A percentile compares a stretch with the other conserved stretches of the same genome.
Conservation (phyloP, 1,139 yeast species). For the Suhomyces chickasaworum region DNA sequence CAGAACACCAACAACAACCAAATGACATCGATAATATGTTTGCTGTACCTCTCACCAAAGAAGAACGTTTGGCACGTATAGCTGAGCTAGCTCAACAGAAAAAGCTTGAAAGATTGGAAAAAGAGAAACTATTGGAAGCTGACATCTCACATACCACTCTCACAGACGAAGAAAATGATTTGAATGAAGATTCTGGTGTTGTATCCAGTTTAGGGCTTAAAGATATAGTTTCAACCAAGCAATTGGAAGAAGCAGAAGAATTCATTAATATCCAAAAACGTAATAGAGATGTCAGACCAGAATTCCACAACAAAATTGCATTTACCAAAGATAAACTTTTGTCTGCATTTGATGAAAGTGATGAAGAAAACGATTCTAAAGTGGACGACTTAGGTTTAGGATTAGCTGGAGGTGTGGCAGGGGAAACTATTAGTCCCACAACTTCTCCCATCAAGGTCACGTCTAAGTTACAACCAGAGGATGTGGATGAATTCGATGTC, state of each 20-base stretch:
- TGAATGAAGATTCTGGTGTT: constrained; percentile 26
- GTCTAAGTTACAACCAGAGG: background rate
- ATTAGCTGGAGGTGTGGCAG: no score
- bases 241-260: constrained; percentile 37
- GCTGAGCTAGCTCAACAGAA: constrained; percentile 27
- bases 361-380: constrained; percentile 22
- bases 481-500: constrained; percentile 23
- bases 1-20: background rate
- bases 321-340: constrained; percentile 39
- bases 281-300: constrained; percentile 35
- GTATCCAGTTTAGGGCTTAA: constrained; percentile 20
- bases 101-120: constrained; percentile 24
- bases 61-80: constrained; percentile 27
- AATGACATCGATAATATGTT: background rate
- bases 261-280: constrained; percentile 42
- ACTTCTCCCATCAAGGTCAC: constrained; percentile 37
- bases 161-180: constrained; percentile 47
- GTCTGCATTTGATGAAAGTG: constrained; percentile 37
- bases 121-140: constrained; percentile 29
- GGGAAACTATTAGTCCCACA: constrained; percentile 29
- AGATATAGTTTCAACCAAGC: constrained; percentile 26
- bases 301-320: constrained; percentile 29
- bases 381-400: constrained; percentile 15
- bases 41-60: constrained; percentile 18
- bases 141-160: constrained; percentile 39